These are phyloP conservation scores for Ananas comosus DNA, from an alignment of 176 grass and related monocot genomes.

Conservation along the genomic window DNA sequence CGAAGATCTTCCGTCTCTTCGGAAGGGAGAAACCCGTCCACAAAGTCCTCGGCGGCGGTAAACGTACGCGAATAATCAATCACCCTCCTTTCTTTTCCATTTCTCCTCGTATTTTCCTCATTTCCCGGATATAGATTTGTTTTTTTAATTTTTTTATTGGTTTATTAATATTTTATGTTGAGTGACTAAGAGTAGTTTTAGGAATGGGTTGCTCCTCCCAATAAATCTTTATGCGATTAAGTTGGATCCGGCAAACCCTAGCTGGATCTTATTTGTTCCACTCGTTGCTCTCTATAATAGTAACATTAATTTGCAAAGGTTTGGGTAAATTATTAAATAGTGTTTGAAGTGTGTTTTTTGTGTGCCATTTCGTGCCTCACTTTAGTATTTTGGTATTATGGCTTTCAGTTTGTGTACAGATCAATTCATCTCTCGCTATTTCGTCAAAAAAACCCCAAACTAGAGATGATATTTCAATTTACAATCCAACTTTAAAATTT, in stretches of 20 bases:
- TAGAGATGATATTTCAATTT: too few relatives aligned
- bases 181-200: not conserved
- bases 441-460: too few relatives aligned
- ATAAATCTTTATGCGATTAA: not conserved
- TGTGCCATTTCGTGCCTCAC: not conserved
- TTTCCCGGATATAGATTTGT: not conserved
- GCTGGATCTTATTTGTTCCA: not conserved
- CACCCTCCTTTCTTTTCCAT: not conserved
- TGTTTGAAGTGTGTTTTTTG: too few relatives aligned
- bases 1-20: slow-evolving; percentile 37
- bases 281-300: not conserved
- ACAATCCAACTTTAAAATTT: too few relatives aligned
- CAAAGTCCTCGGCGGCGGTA: slow-evolving; percentile 62
- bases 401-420: too few relatives aligned
- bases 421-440: too few relatives aligned
- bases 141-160: not conserved
- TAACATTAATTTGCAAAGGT: not conserved
- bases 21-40: slow-evolving; percentile 68
- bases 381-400: too few relatives aligned
- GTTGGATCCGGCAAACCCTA: not conserved
- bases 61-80: slow-evolving; percentile 33
- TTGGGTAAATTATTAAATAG: not conserved
- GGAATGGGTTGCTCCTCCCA: not conserved
- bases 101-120: not conserved
- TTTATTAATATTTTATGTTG: not conserved